Base-by-base conservation (phyloP, 305 asterid species). In the Solanum hybrid region DNA sequence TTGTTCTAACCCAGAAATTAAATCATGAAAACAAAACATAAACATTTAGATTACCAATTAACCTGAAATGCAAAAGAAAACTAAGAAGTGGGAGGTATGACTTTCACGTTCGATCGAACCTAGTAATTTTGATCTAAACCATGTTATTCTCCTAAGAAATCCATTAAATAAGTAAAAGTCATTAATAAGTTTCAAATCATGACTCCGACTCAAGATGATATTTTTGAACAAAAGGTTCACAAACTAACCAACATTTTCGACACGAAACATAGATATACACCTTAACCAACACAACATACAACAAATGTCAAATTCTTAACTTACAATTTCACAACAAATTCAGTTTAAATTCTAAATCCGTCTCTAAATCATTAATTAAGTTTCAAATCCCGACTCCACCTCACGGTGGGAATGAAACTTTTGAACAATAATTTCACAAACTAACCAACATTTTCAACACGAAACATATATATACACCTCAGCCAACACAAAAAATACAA, bases 111-210 rank as follows among this genome's bases (percentile, higher is more conserved):
- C 19, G 10, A 1, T 1, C 17, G 8, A 75, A 73, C 6, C 1
- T 10, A 31, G 0, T 32, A 76, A 76, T 12, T 78, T 78, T 78
- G 13, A 3, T 78, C 0, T 12, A 85, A 31, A 32, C 17, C 45
- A 34, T 19, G 1, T 78, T 19, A 9, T 77, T 32, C 12, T 77
- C 0, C 0, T 76, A 17, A 45, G 37, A 85, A 42, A 42, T 8
- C 6, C 29, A 11, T 66, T 45, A 56, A 29, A 51, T 4, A 85
- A 24, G 15, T 37, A 11, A 19, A 24, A 64, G 6, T 22, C 6
- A 64, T 64, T 3, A 0, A 22, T 22, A 22, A 22, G 27, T 64
- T 0, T 64, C 6, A 64, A 64, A 64, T 64, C 6, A 0, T 64
- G 0, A 64, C 72, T 64, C 72, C 72, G 24, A 3, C 12, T 19